Conservation (phyloP, 139 green algal species). For the Astrephomene gubernaculifera region DNA sequence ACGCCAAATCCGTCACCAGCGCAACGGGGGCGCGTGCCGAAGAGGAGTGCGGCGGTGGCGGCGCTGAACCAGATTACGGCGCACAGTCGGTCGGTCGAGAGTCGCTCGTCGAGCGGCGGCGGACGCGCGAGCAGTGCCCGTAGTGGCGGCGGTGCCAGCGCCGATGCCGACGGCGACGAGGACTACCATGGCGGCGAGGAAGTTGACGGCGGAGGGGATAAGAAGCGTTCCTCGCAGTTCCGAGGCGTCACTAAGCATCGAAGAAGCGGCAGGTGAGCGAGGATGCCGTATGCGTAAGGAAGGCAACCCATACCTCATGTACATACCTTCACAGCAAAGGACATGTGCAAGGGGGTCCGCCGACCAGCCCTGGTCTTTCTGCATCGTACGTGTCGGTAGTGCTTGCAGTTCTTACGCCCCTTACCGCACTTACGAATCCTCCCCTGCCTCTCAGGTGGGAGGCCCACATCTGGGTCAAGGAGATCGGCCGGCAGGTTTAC, state of each 20-base stretch:
- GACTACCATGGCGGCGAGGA: background rate
- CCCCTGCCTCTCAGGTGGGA: conserved; percentile 64
- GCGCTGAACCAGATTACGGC: background rate
- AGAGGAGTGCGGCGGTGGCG: conserved; percentile 6
- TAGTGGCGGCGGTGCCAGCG: background rate
- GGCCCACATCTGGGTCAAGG: conserved; percentile 92
- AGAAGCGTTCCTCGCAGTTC: conserved; percentile 64
- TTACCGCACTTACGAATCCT: too few relatives aligned
- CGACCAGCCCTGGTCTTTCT: too few relatives aligned
- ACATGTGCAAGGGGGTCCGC: too few relatives aligned
- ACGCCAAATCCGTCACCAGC: too few relatives aligned
- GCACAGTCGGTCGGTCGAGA: background rate
- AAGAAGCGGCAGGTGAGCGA: conserved; percentile 68
- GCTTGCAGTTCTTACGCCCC: too few relatives aligned
- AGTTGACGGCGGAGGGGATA: conserved; percentile 1
- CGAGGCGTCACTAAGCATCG: conserved; percentile 85
- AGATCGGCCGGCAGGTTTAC: conserved; percentile 83
- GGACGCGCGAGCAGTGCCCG: background rate
- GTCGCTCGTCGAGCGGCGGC: background rate
- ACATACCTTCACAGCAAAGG: too few relatives aligned
- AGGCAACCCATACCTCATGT: too few relatives aligned
- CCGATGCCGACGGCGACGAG: background rate
- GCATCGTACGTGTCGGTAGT: too few relatives aligned
- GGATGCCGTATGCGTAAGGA: too few relatives aligned
- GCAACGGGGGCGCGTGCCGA: background rate